Evolutionary conservation across 164 flowering plant genomes (phyloP), one percentile per base, ranked within the genome.

Genomic region (Stephania yunnanensis): DNA sequence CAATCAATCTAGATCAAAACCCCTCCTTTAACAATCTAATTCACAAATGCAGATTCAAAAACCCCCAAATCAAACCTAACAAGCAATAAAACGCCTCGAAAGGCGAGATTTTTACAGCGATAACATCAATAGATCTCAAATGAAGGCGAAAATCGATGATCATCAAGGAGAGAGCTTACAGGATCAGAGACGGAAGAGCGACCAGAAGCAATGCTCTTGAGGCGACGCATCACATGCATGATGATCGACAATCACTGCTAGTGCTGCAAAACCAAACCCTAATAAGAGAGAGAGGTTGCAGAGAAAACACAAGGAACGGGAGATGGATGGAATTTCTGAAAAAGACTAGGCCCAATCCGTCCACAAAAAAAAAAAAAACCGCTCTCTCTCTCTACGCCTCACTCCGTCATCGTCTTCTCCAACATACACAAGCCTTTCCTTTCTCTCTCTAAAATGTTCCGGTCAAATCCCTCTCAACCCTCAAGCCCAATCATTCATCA

Each of bases 171-270:
- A 69, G 68, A 75, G 77, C 86, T 82, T 81, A 94, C 97, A 7
- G 92, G 91, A 87, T 92, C 97, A 66, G 97, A 94, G 78, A 92
- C 76, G 22, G 97, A 94, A 45, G 96, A 82, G 36, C 98, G 91
- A 50, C 97, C 98, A 67, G 98, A 94, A 65, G 97, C 95, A 82
- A 90, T 85, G 88, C 95, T 94, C 84, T 91, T 94, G 65, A 94
- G 81, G 10, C 98, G 87, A 25, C 96, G 92, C 96, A 94, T 88
- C 77, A 91, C 87, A 85, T 92, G 90, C 98, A 94, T 81, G 76
- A 76, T 76, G 70, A 10, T 64, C 46, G 30, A 64, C 31, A 50
- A 12, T 53, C 20, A 48, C 64, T 80, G 74, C 79, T 80, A 75
- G 71, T 73, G 46, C 46, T 66, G 10, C 70, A 30, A 75, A 61